These are phyloP conservation scores for Pholiota conissans DNA, from an alignment of 768 basidiomycete genomes.

Conservation along the genomic window DNA sequence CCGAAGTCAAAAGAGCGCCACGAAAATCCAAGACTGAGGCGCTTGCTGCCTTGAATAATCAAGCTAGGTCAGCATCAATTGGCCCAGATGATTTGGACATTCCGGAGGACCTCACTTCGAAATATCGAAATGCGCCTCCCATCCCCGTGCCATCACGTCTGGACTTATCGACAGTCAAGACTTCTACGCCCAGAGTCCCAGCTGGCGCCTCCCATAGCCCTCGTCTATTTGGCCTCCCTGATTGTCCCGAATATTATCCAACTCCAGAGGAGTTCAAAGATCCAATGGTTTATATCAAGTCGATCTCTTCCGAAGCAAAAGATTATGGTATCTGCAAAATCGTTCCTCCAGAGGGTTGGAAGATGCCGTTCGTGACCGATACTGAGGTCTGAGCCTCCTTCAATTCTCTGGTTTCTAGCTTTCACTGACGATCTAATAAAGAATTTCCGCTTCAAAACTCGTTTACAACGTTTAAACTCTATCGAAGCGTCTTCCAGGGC, in stretches of 20 bases:
- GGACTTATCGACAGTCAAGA: constrained; percentile 74
- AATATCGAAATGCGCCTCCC: constrained; percentile 51
- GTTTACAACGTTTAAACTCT: constrained; percentile 91
- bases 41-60: constrained; percentile 72
- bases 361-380: constrained; percentile 94
- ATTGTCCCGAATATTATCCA: constrained; percentile 90
- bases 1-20: constrained; percentile 67
- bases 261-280: constrained; percentile 90
- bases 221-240: constrained; percentile 82
- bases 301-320: constrained; percentile 69
- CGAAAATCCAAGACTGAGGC: constrained; percentile 92
- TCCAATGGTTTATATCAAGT: constrained; percentile 90
- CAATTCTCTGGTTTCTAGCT: constrained; percentile 32
- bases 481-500: constrained; percentile 97
- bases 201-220: constrained; percentile 38
- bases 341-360: constrained; percentile 90
- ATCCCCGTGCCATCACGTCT: constrained; percentile 64
- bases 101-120: constrained; percentile 46
- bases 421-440: constrained; percentile 33
- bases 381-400: constrained; percentile 67
- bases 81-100: constrained; percentile 54
- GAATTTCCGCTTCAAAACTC: constrained; percentile 95
- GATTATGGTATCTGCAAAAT: constrained; percentile 94
- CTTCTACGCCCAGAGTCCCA: constrained; percentile 48
- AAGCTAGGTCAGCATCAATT: constrained; percentile 55